Evolutionary conservation across 495 filamentous ascomycete genomes (phyloP), one percentile per base, ranked within the genome.

Genomic region (Tuber magnatum): DNA sequence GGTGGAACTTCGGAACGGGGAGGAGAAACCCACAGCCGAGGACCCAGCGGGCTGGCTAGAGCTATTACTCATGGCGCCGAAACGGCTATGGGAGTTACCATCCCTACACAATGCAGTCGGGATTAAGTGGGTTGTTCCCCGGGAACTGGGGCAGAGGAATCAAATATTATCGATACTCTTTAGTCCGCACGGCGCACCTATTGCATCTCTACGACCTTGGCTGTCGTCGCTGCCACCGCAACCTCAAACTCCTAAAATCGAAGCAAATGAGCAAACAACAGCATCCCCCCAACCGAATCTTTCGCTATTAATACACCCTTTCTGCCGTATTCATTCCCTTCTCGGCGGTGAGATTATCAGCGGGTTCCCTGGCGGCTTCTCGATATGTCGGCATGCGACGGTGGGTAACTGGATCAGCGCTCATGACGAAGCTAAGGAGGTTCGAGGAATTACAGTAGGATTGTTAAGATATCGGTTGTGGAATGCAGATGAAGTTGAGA

Each of bases 21-120:
- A 84, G 39, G 80, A 83, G 48, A 78, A 87, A 5, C 73, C 82
- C 92, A 0, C 88, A 88, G 14, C 78, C 87, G 16, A 71, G 86
- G 22, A 80, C 83, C 6, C 84, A 83, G 14, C 83, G 81, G 51
- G 83, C 84, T 42, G 91, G 91, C 28, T 90, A 89, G 83, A 87
- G 91, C 14, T 93, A 16, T 86, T 90, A 8, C 89, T 88, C 77
- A 86, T 93, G 42, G 85, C 88, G 3, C 87, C 90, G 48, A 88
- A 87, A 80, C 79, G 75, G 48, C 42, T 48, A 43, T 79, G 85
- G 68, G 90, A 93, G 80, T 71, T 91, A 5, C 86, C 87, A 0
- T 87, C 88, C 35, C 77, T 92, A 1, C 90, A 92, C 79, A 87
- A 86, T 16, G 91, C 90, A 8, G 85, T 93, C 69, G 90, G 89